Base-by-base conservation (phyloP, 805 yeast species). In the Candida dajiaensis region DNA sequence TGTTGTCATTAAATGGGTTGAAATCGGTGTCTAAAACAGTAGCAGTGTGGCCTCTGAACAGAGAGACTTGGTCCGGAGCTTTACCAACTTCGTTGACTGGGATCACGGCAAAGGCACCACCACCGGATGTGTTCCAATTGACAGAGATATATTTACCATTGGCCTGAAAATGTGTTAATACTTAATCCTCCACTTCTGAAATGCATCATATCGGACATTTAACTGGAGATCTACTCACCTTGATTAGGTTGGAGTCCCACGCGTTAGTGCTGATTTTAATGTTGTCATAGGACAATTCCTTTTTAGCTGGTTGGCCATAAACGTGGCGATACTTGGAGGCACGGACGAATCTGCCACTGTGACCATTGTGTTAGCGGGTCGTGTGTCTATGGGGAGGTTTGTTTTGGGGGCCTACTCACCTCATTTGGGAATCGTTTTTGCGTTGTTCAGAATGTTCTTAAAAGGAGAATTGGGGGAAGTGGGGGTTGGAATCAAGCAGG, bases 261-360 rank as follows among this genome's bases (percentile, higher is more conserved):
- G 98, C 99, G 61, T 89, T 90, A 61, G 87, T 83, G 55, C 96
- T 86, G 47, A 84, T 78, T 58, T 79, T 82, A 54, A 86, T 55
- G 53, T 72, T 72, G 47, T 71, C 76, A 50, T 69, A 72, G 45
- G 70, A 70, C 28, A 69, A 56, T 50, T 72, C 77, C 49, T 58
- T 72, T 71, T 81, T 69, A 50, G 81, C 73, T 16, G 94, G 80
- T 69, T 90, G 97, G 38, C 98, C 98, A 66, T 77, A 94, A 20
- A 94, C 97, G 64, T 94, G 98, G 63, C 99, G 88, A 64, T 83
- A 94, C 65, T 94, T 94, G 10, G 98, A 92, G 20, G 97, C 96
- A 70, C 98, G 86, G 38, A 94, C 97, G 64, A 90, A 89, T 67
- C 85, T 82, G 31, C 89, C 89, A 68, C 89, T 83, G 39, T 13